These are phyloP conservation scores for Sporothrix variecibatus DNA, from an alignment of 2,329 filamentous ascomycete species.

Conservation along the genomic window DNA sequence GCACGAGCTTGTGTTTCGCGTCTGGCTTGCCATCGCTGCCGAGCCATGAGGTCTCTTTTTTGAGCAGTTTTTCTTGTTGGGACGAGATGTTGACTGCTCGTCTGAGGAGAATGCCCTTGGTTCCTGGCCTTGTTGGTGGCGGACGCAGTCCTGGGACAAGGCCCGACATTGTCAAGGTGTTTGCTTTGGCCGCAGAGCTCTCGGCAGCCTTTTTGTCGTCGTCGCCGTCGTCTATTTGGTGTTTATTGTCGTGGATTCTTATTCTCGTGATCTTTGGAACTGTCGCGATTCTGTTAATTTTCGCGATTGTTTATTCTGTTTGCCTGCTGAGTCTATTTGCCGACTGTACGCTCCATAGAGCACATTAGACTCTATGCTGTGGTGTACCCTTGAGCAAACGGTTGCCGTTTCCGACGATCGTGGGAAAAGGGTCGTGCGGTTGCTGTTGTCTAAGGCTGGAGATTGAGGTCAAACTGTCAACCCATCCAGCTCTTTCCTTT, in stretches of 20 bases:
- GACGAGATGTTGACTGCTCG: slow-evolving; percentile 40
- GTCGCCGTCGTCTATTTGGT: neutral
- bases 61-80: slow-evolving; percentile 44
- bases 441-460: neutral
- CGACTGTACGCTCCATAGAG: neutral
- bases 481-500: neutral
- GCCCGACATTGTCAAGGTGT: neutral
- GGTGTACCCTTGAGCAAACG: neutral
- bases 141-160: neutral
- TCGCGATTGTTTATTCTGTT: neutral
- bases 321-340: neutral
- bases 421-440: neutral
- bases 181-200: neutral
- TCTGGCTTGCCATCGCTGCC: neutral
- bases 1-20: neutral
- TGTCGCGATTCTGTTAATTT: neutral
- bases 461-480: neutral
- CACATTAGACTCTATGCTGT: neutral
- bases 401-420: neutral
- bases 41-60: slow-evolving; percentile 31
- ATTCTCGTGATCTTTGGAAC: neutral
- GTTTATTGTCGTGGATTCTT: neutral
- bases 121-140: neutral
- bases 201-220: neutral
- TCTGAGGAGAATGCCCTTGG: slow-evolving; percentile 30